A percentile compares a stretch with the other conserved stretches of the same genome.
Evolutionary conservation across 148 eudicot genomes (phyloP).

Genomic region (Suaeda aralocaspica): DNA sequence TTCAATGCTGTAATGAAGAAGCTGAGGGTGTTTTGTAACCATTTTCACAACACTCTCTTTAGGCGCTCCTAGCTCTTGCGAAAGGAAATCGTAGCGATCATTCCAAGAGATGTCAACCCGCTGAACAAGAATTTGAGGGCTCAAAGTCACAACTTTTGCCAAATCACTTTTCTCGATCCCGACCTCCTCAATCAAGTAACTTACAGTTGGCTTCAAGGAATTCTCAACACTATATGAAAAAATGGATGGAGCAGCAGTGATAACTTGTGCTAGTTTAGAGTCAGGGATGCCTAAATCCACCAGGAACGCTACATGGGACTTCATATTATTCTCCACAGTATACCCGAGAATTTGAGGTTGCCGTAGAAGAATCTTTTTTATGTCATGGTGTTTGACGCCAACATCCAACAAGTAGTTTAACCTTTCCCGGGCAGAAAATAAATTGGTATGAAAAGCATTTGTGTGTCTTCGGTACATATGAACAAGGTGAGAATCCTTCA

Average conservation of each 20-base stretch:
- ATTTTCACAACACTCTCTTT: slow-evolving; percentile 80
- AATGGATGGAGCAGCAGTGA: slow-evolving; percentile 77
- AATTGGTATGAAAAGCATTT: slow-evolving; percentile 79
- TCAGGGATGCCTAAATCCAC: slow-evolving; percentile 71
- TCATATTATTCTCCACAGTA: slow-evolving; percentile 77
- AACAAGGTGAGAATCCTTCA: slow-evolving; percentile 72
- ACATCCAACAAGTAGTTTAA: slow-evolving; percentile 61
- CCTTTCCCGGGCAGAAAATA: slow-evolving; percentile 75
- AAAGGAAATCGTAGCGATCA: slow-evolving; percentile 67
- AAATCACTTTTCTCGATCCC: slow-evolving; percentile 73
- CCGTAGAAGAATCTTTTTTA: slow-evolving; percentile 69
- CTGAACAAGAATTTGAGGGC: slow-evolving; percentile 96
- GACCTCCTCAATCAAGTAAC: slow-evolving; percentile 85
- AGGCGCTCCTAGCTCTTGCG: slow-evolving; percentile 82
- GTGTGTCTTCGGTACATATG: slow-evolving; percentile 83
- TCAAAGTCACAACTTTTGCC: slow-evolving; percentile 85
- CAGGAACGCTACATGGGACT: slow-evolving; percentile 80
- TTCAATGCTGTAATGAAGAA: slow-evolving; percentile 93
- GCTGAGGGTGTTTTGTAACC: slow-evolving; percentile 93
- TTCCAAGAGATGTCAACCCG: slow-evolving; percentile 79
- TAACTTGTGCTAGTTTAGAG: slow-evolving; percentile 74
- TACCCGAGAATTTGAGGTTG: slow-evolving; percentile 87
- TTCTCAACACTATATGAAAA: slow-evolving; percentile 87
- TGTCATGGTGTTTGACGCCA: slow-evolving; percentile 82
- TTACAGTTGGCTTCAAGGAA: slow-evolving; percentile 81